Conservation (phyloP, 495 filamentous ascomycete genomes). For the Xylaria palmicola region DNA sequence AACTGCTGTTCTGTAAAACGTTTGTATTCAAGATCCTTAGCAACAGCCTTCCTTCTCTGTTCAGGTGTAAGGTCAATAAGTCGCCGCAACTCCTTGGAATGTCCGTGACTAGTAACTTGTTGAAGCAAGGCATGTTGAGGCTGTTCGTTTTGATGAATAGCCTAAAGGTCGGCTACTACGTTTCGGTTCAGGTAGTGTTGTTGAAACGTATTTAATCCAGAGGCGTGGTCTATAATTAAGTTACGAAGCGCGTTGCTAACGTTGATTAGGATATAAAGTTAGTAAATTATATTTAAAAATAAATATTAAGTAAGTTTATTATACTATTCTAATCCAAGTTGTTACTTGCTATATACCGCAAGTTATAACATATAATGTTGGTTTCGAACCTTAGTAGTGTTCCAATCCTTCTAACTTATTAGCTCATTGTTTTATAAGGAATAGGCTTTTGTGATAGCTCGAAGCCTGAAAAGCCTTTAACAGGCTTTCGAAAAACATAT, state of each 20-base stretch:
- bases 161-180: neutral
- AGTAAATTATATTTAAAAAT: no score
- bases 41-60: neutral
- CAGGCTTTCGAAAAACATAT: neutral
- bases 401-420: neutral
- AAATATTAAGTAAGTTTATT: no score
- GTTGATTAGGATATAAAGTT: no score
- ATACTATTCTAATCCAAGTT: neutral
- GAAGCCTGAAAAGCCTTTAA: neutral
- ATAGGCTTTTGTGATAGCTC: neutral
- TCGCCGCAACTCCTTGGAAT: neutral
- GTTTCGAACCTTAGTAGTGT: neutral
- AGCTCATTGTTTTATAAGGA: neutral
- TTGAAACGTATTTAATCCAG: neutral
- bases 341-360: neutral
- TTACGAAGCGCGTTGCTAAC: neutral
- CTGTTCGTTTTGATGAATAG: neutral
- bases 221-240: neutral
- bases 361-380: neutral
- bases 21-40: no score
- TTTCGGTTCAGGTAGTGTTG: neutral
- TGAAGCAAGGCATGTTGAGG: neutral
- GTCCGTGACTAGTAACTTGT: neutral
- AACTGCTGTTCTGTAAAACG: no score
- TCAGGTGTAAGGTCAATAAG: neutral